phyloP scores from a whole-genome alignment of 345 rosid species.

The Corymbia maculata region DNA sequence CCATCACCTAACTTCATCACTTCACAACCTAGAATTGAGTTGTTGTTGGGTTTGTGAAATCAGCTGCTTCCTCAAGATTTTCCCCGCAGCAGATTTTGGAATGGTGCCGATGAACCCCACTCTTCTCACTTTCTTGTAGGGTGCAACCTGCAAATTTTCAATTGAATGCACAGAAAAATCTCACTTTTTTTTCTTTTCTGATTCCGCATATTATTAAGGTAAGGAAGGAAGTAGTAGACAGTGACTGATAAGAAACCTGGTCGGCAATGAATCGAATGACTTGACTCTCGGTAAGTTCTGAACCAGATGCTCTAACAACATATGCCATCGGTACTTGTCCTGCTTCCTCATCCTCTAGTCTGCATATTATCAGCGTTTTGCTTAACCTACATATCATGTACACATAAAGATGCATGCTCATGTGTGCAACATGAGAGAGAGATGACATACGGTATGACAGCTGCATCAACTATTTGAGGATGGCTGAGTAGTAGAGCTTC shows the following conservation, averaged over 20 bases:
- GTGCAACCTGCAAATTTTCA: constrained; percentile 38
- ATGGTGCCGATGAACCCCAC: constrained; percentile 37
- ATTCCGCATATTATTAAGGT: background rate
- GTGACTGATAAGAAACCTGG: constrained; percentile 23
- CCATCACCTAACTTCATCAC: background rate
- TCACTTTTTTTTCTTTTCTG: background rate
- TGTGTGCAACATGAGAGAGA: background rate
- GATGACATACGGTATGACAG: constrained; percentile 43
- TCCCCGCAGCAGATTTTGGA: constrained; percentile 61
- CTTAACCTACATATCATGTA: background rate
- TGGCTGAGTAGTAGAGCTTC: constrained; percentile 54
- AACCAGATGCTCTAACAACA: constrained; percentile 34
- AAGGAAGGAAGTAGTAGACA: background rate
- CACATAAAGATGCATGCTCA: background rate
- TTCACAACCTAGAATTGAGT: constrained; percentile 22
- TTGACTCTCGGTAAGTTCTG: constrained; percentile 34
- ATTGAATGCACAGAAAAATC: background rate
- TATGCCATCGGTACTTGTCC: constrained; percentile 69
- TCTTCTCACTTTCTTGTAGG: constrained; percentile 57
- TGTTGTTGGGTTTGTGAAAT: constrained; percentile 23
- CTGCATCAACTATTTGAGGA: constrained; percentile 40
- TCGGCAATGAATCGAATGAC: constrained; percentile 45
- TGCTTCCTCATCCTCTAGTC: constrained; percentile 52
- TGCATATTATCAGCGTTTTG: background rate
- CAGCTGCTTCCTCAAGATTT: constrained; percentile 49